Conservation (phyloP, 176 grass and related monocot species). For the Aegilops tauschii region DNA sequence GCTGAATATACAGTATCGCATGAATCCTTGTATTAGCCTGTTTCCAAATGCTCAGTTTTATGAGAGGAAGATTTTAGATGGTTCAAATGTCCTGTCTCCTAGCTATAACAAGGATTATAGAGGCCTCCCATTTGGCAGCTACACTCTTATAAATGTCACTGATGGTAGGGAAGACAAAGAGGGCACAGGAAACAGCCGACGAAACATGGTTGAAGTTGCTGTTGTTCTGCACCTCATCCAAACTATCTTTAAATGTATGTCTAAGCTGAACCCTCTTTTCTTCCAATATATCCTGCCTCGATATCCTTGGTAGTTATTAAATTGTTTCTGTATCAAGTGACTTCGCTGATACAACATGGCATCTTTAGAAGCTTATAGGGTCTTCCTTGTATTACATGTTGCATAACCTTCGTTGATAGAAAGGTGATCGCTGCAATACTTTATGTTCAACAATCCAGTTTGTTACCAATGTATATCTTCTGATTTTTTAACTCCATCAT, state of each 20-base stretch:
- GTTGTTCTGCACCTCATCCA: constrained; percentile 50
- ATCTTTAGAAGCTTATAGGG: background rate
- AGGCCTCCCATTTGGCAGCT: too few species aligned
- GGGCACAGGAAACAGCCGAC: constrained; percentile 36
- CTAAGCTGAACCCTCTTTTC: background rate
- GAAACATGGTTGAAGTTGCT: constrained; percentile 74
- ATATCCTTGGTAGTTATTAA: background rate
- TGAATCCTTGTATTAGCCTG: too few species aligned
- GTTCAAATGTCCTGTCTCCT: too few species aligned
- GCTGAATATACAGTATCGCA: too few species aligned
- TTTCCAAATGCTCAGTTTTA: too few species aligned
- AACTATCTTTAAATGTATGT: constrained; percentile 60
- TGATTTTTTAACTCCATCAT: background rate
- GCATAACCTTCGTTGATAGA: background rate
- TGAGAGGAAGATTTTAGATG: too few species aligned
- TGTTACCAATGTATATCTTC: background rate
- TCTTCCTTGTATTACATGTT: background rate
- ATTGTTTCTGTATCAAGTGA: background rate
- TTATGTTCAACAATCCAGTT: background rate
- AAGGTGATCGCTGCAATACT: background rate
- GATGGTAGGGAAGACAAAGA: too few species aligned
- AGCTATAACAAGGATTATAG: too few species aligned
- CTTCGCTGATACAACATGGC: background rate
- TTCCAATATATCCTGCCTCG: background rate
- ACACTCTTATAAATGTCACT: too few species aligned